These are phyloP conservation scores for Onygenales sp. DNA, from an alignment of 2,329 filamentous ascomycete species.

Conservation along the genomic window DNA sequence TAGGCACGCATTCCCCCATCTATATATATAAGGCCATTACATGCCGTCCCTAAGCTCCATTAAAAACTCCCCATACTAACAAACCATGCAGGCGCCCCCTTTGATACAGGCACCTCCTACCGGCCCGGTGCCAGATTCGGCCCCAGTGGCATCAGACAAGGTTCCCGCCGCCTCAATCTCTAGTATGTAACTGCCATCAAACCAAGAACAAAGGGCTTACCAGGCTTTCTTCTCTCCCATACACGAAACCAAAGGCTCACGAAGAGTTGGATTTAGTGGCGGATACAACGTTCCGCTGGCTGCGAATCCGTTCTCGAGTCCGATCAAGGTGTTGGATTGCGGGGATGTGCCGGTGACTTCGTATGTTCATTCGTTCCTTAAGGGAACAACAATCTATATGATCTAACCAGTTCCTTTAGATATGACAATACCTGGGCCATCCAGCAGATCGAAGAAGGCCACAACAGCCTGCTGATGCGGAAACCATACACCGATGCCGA, in stretches of 20 bases:
- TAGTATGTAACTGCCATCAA: constrained; percentile 54
- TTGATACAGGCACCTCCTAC: constrained; percentile 80
- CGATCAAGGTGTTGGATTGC: constrained; percentile 72
- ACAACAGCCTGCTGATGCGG: constrained; percentile 64
- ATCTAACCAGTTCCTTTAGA: constrained; percentile 28
- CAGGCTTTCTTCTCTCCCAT: not conserved
- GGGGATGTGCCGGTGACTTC: constrained; percentile 79
- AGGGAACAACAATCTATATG: constrained; percentile 2
- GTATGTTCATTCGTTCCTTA: constrained; percentile 37
- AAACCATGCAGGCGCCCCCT: constrained; percentile 55
- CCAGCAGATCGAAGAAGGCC: constrained; percentile 76
- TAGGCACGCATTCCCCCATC: constrained; percentile 43
- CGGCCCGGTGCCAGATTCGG: constrained; percentile 76
- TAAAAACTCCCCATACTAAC: not conserved
- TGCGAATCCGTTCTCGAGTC: constrained; percentile 72
- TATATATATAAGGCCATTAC: not conserved
- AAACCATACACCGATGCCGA: constrained; percentile 59
- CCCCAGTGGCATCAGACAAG: constrained; percentile 75
- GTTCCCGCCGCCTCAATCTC: constrained; percentile 73
- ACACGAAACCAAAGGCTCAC: constrained; percentile 26
- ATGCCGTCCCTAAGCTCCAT: too few relatives aligned
- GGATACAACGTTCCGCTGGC: constrained; percentile 77
- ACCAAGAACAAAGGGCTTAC: not conserved
- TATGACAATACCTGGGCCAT: constrained; percentile 78
- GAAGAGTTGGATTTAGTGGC: constrained; percentile 53